Evolutionary conservation across 2,329 filamentous ascomycete genomes (phyloP), one percentile per base, ranked within the genome.

Genomic region (Akanthomyces dipterigenus): DNA sequence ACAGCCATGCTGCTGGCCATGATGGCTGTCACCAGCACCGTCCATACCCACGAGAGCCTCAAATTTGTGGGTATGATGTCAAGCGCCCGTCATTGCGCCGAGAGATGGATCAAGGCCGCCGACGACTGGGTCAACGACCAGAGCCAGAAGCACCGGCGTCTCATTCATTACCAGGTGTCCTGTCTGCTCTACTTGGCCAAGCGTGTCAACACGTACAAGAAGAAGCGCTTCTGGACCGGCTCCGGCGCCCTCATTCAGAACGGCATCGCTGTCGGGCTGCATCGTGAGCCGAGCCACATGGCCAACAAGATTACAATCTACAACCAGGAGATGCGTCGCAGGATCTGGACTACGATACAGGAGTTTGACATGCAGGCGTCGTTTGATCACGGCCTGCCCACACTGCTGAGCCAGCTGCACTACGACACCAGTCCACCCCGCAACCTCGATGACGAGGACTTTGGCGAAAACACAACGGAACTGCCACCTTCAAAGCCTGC

Each of bases 301-400:
- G 76, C 74, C 20, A 77, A 78, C 60, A 80, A 80, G 64, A 81
- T 85, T 49, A 83, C 79, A 1, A 78, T 82, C 2, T 86, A 83
- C 70, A 82, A 84, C 67, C 81, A 84, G 65, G 84, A 87, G 70
- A 86, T 86, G 83, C 76, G 83, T 28, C 75, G 83, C 46, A 76
- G 84, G 22, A 78, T 87, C 48, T 86, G 84, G 84, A 77, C 83
- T 2, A 85, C 83, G 2, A 80, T 87, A 22, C 80, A 84, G 63
- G 82, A 85, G 69, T 85, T 85, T 63, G 83, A 86, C 63, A 78
- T 87, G 69, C 83, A 86, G 69, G 80, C 83, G 1, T 83, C 82
- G 0, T 85, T 85, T 64, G 83, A 86, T 64, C 81, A 85, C 63
- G 83, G 83, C 6, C 71, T 85, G 57, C 84, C 84, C 1, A 85